phyloP scores from a whole-genome alignment of 2,329 filamentous ascomycete genomes.

The Leptographium wingfieldii region DNA sequence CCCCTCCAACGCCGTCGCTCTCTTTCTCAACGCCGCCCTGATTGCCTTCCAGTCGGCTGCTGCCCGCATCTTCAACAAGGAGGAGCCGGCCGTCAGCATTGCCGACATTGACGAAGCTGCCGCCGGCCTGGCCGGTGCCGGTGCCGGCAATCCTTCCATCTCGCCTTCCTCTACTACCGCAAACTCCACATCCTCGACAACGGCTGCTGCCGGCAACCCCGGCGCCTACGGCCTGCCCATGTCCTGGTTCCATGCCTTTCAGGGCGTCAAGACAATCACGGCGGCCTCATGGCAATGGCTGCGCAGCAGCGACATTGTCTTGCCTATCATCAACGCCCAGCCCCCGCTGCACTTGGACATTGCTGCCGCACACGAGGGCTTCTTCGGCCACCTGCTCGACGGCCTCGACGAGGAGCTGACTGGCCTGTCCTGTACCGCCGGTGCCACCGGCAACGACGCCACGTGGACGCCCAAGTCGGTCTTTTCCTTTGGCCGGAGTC shows the following conservation, averaged over 20 bases:
- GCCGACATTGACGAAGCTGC: background rate
- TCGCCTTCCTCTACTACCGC: constrained; percentile 11
- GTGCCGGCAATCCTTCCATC: constrained; percentile 21
- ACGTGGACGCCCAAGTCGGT: background rate
- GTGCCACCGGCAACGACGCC: background rate
- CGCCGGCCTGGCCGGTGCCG: background rate
- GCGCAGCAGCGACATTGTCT: constrained; percentile 41
- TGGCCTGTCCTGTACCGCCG: constrained; percentile 12
- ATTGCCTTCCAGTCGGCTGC: constrained; percentile 57
- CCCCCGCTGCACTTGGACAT: constrained; percentile 49
- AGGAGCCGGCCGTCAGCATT: constrained; percentile 23
- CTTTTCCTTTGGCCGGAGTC: background rate
- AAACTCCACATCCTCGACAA: background rate
- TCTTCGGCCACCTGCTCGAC: constrained; percentile 48
- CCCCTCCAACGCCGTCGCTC: constrained; percentile 45
- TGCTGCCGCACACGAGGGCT: constrained; percentile 37
- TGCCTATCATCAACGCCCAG: constrained; percentile 51
- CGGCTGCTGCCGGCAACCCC: constrained; percentile 11
- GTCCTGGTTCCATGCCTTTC: constrained; percentile 55
- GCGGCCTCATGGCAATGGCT: constrained; percentile 53
- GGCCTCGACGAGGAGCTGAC: constrained; percentile 44
- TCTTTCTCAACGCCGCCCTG: constrained; percentile 50
- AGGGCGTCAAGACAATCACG: constrained; percentile 53
- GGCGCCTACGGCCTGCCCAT: constrained; percentile 42
- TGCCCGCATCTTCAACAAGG: constrained; percentile 47